phyloP scores from a whole-genome alignment of 2,329 filamentous ascomycete species.

The Penicillium sp. region DNA sequence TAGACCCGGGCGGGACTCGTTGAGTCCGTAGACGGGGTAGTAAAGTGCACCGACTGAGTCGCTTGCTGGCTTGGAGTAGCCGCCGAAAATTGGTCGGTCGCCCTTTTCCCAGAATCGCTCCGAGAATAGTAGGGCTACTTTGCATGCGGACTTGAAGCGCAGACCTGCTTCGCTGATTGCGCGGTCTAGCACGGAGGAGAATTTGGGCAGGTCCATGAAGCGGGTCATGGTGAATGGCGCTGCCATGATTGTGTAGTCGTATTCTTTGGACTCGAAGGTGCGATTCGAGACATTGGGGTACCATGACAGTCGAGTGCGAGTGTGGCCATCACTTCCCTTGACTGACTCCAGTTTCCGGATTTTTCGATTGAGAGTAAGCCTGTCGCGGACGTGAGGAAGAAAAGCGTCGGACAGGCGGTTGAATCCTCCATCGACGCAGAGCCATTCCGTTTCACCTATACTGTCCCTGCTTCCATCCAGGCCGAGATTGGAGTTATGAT shows the following conservation, averaged over 20 bases:
- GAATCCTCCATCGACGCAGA: constrained; percentile 30
- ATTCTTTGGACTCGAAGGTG: constrained; percentile 25
- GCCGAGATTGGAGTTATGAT: constrained; percentile 29
- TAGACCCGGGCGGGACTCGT: constrained; percentile 26
- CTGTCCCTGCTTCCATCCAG: constrained; percentile 22
- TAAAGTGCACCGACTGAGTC: constrained; percentile 24
- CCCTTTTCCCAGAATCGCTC: constrained; percentile 31
- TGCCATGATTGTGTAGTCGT: constrained; percentile 35
- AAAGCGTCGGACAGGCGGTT: constrained; percentile 32
- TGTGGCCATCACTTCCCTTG: constrained; percentile 5
- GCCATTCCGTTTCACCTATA: constrained; percentile 23
- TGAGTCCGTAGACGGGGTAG: constrained; percentile 28
- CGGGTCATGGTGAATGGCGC: constrained; percentile 33
- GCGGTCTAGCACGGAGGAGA: constrained; percentile 24
- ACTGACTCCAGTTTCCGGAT: constrained; percentile 19
- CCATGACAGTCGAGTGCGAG: constrained; percentile 18
- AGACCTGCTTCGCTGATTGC: constrained; percentile 22
- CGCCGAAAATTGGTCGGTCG: constrained; percentile 26
- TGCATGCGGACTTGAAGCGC: constrained; percentile 28
- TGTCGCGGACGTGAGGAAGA: constrained; percentile 24
- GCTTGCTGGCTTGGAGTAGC: constrained; percentile 22
- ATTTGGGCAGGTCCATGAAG: constrained; percentile 32
- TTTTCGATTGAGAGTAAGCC: constrained; percentile 19
- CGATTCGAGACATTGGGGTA: constrained; percentile 18
- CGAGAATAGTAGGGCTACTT: constrained; percentile 27